A percentile compares a stretch with the other conserved stretches of the same genome.
Conservation (phyloP, 805 yeast species). For the Candida caryicola region DNA sequence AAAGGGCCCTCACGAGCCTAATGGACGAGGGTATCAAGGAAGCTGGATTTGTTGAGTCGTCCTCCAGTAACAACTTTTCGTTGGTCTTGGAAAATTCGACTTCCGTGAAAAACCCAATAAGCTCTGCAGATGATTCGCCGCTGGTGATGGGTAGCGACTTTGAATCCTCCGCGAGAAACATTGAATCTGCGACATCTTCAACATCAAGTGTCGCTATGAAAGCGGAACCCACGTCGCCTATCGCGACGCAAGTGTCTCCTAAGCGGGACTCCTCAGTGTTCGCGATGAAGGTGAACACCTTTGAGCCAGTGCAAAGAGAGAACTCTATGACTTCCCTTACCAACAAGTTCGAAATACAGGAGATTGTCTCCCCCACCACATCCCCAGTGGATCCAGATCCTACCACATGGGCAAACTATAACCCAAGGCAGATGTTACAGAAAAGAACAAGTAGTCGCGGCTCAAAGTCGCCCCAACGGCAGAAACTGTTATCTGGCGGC, state of each 20-base stretch:
- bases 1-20: not conserved
- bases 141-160: not conserved
- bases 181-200: constrained; percentile 2
- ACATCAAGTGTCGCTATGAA: constrained; percentile 4
- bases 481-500: constrained; percentile 13
- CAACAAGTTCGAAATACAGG: constrained; percentile 27
- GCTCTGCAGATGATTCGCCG: not conserved
- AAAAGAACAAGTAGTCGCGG: constrained; percentile 4
- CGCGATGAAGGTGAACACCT: not conserved
- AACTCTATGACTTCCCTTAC: constrained; percentile 26
- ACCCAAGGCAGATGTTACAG: constrained; percentile 2
- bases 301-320: constrained; percentile 3
- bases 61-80: not conserved
- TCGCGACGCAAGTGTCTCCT: constrained; percentile 11
- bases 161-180: not conserved
- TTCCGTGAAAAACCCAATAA: not conserved
- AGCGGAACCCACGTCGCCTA: constrained; percentile 5
- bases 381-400: constrained; percentile 1
- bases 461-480: constrained; percentile 11
- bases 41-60: not conserved
- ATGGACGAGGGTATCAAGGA: not conserved
- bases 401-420: not conserved
- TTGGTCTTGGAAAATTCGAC: not conserved
- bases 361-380: constrained; percentile 19
- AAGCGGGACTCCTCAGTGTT: constrained; percentile 17